phyloP scores from a whole-genome alignment of 2,329 filamentous ascomycete species.

The Drechslerella stenobrocha region DNA sequence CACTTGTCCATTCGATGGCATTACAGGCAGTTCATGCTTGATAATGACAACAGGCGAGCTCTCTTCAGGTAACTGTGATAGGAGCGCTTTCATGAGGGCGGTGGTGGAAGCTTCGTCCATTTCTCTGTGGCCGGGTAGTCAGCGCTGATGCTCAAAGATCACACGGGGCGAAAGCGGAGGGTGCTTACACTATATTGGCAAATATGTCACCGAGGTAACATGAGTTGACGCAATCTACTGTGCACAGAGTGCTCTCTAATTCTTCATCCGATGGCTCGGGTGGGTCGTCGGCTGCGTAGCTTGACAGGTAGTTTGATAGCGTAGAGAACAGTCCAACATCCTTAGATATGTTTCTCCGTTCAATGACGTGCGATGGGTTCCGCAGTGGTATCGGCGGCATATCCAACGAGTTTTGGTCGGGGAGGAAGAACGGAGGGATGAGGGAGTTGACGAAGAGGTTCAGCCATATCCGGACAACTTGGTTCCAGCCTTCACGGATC shows the following conservation, averaged over 20 bases:
- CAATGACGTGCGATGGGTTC: conserved; percentile 87
- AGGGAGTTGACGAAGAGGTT: conserved; percentile 96
- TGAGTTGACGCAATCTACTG: conserved; percentile 88
- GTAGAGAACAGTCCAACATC: conserved; percentile 90
- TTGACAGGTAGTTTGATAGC: conserved; percentile 96
- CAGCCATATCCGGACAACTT: conserved; percentile 88
- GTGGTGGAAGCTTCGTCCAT: conserved; percentile 42
- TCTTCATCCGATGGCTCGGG: conserved; percentile 97
- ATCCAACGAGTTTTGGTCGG: conserved; percentile 67
- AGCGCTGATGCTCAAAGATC: background rate
- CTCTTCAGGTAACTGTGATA: conserved; percentile 85
- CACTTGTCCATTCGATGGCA: conserved; percentile 67
- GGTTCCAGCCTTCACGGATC: conserved; percentile 74
- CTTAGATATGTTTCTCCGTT: conserved; percentile 74
- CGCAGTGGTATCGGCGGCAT: conserved; percentile 85
- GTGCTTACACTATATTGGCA: conserved; percentile 73
- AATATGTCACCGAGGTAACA: conserved; percentile 84
- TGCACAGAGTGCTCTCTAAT: conserved; percentile 89
- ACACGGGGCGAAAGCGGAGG: too few relatives aligned
- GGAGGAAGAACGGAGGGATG: conserved; percentile 75
- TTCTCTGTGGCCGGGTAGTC: conserved; percentile 13
- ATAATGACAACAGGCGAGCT: conserved; percentile 80
- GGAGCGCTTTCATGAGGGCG: conserved; percentile 69
- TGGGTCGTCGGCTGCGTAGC: conserved; percentile 95
- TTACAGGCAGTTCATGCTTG: conserved; percentile 76